Evolutionary conservation across 2,329 filamentous ascomycete genomes (phyloP).

Genomic region (Sclerotinia sclerotiorum): DNA sequence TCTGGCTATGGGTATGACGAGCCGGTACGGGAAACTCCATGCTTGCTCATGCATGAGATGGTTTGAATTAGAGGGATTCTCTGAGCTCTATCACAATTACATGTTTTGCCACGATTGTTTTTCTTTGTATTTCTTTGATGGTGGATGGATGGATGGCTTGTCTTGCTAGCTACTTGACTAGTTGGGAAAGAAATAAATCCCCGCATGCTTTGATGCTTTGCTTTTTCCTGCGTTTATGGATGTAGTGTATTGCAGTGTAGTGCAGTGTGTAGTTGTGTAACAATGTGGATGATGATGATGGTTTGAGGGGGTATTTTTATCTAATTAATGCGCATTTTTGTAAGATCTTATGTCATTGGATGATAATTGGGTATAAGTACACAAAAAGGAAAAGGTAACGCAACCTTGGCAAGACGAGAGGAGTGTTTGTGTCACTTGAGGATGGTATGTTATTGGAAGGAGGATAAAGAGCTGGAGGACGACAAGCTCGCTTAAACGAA

Average conservation of each 20-base stretch:
- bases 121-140: conserved; percentile 1
- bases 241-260: too few relatives aligned
- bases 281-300: background rate
- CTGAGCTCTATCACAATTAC: background rate
- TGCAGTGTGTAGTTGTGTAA: background rate
- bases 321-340: background rate
- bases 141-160: too few relatives aligned
- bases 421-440: background rate
- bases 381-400: background rate
- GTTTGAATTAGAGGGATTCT: background rate
- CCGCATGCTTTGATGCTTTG: background rate
- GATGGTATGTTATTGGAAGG: background rate
- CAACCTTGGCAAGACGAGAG: background rate
- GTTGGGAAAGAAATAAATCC: background rate
- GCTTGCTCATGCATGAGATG: background rate
- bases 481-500: conserved; percentile 5
- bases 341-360: background rate
- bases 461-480: conserved; percentile 2
- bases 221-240: background rate
- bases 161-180: background rate
- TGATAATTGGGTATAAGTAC: background rate
- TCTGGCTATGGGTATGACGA: conserved; percentile 13
- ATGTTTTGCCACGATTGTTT: conserved; percentile 7
- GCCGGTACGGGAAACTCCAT: background rate
- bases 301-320: background rate